Evolutionary conservation across 139 green algal genomes (phyloP), one percentile per base, ranked within the genome.

Genomic region (Auxenochlorella protothecoides): DNA sequence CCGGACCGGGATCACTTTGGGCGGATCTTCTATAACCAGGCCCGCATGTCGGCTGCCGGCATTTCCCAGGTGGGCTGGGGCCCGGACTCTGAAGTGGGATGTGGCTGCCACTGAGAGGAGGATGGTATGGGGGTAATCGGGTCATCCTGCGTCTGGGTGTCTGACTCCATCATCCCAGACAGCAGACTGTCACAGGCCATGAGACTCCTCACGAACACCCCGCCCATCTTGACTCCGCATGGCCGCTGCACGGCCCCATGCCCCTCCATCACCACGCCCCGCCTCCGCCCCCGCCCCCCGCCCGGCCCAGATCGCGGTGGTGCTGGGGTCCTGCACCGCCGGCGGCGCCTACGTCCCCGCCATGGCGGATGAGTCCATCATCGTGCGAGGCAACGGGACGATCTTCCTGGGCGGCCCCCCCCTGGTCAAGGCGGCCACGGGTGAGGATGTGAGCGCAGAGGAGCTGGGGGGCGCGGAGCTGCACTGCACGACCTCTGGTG

Each of bases 1-100:
- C 92, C 92, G 1, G 92, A 97, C 82, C 72, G 90, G 3, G 90
- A 97, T 78, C 92, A 97, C 82, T 97, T 97, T 81, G 92, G 92
- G 2, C 77, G 89, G 68, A 93, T 96, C 75, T 96, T 96, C 71
- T 95, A 86, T 86, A 96, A 94, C 83, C 86, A 90, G 81, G 89
- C 89, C n/a, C 80, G 86, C 70, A 93, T 97, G 89, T 96, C 88
- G 5, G 83, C 88, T 2, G 76, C 73, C 3, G 88, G 90, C 72
- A 88, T 96, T 51, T 85, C 91, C 0, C 92, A 97, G 82, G 72
- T 97, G 27, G 27, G 27, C 27, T 44, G 27, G 27, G 27, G 27
- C 27, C 27, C 27, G 27, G 27, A 44, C 27, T 44, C 27, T 44
- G 27, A 1, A 0, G 27, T 1, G 27, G 27, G 27, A 44, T 44